A percentile compares a stretch with the other conserved stretches of the same genome.
These are phyloP conservation scores for Posidonia australis DNA, from an alignment of 106 monocot genomes.

Conservation along the genomic window DNA sequence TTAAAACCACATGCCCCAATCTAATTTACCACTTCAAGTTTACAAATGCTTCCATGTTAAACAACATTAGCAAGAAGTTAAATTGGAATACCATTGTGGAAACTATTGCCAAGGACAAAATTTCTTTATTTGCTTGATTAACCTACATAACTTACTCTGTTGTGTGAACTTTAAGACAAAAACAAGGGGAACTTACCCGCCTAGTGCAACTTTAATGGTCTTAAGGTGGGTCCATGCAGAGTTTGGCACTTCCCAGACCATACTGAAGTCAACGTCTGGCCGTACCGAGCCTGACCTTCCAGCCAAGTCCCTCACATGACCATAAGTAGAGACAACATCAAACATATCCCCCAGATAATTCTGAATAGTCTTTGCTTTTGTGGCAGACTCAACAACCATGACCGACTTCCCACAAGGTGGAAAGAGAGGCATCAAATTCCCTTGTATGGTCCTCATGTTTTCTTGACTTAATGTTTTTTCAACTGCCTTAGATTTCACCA, in stretches of 20 bases:
- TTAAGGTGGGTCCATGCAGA: constrained; percentile 96
- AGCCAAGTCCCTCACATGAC: constrained; percentile 94
- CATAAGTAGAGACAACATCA: constrained; percentile 87
- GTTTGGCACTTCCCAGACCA: constrained; percentile 96
- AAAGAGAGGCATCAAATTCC: constrained; percentile 49
- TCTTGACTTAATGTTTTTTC: not conserved
- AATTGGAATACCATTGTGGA: too few relatives aligned
- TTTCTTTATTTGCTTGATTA: too few relatives aligned
- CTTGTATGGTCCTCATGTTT: constrained; percentile 7
- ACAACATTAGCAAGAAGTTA: too few relatives aligned
- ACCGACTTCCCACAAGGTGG: constrained; percentile 84
- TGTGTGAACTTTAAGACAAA: not conserved
- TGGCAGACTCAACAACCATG: constrained; percentile 82
- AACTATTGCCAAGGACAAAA: too few relatives aligned
- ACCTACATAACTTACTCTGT: too few relatives aligned
- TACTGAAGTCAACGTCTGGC: constrained; percentile 93
- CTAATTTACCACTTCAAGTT: too few relatives aligned
- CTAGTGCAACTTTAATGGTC: constrained; percentile 72
- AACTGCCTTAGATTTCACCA: not conserved
- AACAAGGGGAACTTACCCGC: constrained; percentile 34
- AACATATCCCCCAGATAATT: constrained; percentile 78
- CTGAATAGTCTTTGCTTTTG: constrained; percentile 89
- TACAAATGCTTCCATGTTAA: too few relatives aligned
- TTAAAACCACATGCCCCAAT: too few relatives aligned
- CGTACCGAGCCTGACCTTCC: constrained; percentile 84